A percentile compares a stretch with the other conserved stretches of the same genome.
Evolutionary conservation across 192 early-diverging fungal species (phyloP).

Genomic region (Lobosporangium transversale): DNA sequence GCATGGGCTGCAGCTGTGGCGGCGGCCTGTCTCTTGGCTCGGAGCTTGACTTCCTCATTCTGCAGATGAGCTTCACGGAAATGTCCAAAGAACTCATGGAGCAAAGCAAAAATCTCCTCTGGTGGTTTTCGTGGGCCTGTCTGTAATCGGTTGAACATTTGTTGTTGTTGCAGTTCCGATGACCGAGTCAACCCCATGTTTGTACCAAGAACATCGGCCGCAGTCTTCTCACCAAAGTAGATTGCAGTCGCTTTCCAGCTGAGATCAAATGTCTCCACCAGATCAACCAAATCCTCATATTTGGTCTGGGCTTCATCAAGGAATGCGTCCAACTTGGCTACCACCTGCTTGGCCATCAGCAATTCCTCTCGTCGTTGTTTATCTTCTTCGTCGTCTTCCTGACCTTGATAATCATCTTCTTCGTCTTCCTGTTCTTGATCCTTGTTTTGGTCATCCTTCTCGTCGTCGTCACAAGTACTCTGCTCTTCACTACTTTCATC

Average conservation of each 20-base stretch:
- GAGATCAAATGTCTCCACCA: conserved; percentile 18
- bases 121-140: conserved; percentile 37
- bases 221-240: conserved; percentile 50
- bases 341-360: conserved; percentile 1
- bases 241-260: conserved; percentile 45
- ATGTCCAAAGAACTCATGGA: conserved; percentile 42
- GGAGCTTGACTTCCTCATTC: conserved; percentile 36
- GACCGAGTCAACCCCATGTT: background rate
- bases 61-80: conserved; percentile 47
- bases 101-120: conserved; percentile 45
- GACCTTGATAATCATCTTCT: too few relatives aligned
- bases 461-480: background rate
- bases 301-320: conserved; percentile 28
- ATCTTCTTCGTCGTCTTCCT: background rate
- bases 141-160: conserved; percentile 21
- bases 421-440: background rate
- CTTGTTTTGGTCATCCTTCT: background rate
- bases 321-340: conserved; percentile 30
- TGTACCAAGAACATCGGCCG: conserved; percentile 2
- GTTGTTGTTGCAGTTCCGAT: conserved; percentile 9
- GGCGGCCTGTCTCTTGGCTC: conserved; percentile 34
- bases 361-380: conserved; percentile 7
- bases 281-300: conserved; percentile 37
- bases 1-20: background rate
- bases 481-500: background rate